Percentiles rank a stretch among this genome's conserved stretches.
These are phyloP conservation scores for Ophiostoma sp. DNA, from an alignment of 2,329 filamentous ascomycete species.

Conservation along the genomic window DNA sequence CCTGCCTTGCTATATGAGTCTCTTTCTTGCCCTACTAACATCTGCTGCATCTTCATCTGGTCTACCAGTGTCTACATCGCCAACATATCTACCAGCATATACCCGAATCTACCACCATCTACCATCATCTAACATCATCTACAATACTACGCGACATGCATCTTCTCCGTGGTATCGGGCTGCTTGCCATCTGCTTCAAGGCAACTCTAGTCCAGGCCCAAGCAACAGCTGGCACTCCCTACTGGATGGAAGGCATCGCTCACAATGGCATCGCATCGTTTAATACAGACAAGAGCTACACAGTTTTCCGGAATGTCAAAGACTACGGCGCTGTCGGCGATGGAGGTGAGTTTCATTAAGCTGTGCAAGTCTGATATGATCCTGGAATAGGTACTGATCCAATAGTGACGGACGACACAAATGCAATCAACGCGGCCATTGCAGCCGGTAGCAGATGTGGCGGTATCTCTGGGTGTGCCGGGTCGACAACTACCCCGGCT, in stretches of 20 bases:
- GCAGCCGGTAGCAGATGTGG: slow-evolving; percentile 34
- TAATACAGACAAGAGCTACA: slow-evolving; percentile 35
- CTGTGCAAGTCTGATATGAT: not conserved
- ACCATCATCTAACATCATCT: not conserved
- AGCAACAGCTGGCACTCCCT: slow-evolving; percentile 22
- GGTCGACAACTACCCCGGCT: slow-evolving; percentile 27
- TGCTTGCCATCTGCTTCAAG: slow-evolving; percentile 15
- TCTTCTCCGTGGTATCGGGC: slow-evolving; percentile 13
- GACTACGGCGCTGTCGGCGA: slow-evolving; percentile 62
- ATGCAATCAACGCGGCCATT: slow-evolving; percentile 63
- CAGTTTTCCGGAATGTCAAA: slow-evolving; percentile 27
- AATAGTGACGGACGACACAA: slow-evolving; percentile 62
- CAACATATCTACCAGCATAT: no score
- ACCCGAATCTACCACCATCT: not conserved
- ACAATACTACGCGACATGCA: slow-evolving; percentile 14
- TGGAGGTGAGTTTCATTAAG: slow-evolving; percentile 39
- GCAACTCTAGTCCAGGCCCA: slow-evolving; percentile 25
- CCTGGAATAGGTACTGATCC: not conserved
- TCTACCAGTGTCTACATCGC: no score
- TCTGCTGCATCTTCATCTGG: no score
- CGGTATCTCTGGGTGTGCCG: slow-evolving; percentile 29
- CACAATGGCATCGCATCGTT: slow-evolving; percentile 46
- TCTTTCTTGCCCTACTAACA: not conserved
- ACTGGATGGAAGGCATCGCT: slow-evolving; percentile 42
- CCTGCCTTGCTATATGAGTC: not conserved